phyloP scores from a whole-genome alignment of 2,329 filamentous ascomycete genomes.

The Colletotrichum gloeosporioides region DNA sequence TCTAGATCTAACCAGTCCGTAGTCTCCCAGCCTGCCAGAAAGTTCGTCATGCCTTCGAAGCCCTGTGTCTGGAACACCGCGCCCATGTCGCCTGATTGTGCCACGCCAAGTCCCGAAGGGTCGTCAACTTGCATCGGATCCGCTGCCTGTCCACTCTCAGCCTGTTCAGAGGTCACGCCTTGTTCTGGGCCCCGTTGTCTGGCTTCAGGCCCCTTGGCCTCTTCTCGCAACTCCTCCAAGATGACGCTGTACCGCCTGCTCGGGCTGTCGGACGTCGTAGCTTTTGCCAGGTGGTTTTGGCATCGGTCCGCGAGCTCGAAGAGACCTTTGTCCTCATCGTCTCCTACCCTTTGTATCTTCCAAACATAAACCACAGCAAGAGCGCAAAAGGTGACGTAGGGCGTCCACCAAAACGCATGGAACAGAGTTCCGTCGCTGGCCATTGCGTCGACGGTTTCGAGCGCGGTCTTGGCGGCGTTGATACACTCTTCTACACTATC shows the following conservation, averaged over 20 bases:
- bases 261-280: slow-evolving; percentile 43
- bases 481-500: slow-evolving; percentile 47
- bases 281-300: slow-evolving; percentile 47
- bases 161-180: background rate
- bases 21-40: slow-evolving; percentile 30
- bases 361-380: slow-evolving; percentile 60
- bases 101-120: background rate
- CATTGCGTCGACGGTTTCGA: slow-evolving; percentile 48
- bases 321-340: slow-evolving; percentile 10
- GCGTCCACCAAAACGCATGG: slow-evolving; percentile 57
- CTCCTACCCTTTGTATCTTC: slow-evolving; percentile 35
- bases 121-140: background rate
- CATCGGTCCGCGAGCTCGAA: slow-evolving; percentile 42
- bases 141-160: background rate
- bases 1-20: slow-evolving; percentile 35
- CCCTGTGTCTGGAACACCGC: slow-evolving; percentile 8
- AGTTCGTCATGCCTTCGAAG: slow-evolving; percentile 17
- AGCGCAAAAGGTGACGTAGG: slow-evolving; percentile 59
- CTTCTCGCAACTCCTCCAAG: slow-evolving; percentile 54
- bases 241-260: slow-evolving; percentile 57
- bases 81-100: slow-evolving; percentile 5
- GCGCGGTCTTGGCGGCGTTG: slow-evolving; percentile 48
- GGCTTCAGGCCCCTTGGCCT: slow-evolving; percentile 27
- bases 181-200: background rate
- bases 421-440: slow-evolving; percentile 33